Evolutionary conservation across 176 grass and related monocot species (phyloP), one percentile per base, ranked within the genome.

Genomic region (Dactylis glomerata): DNA sequence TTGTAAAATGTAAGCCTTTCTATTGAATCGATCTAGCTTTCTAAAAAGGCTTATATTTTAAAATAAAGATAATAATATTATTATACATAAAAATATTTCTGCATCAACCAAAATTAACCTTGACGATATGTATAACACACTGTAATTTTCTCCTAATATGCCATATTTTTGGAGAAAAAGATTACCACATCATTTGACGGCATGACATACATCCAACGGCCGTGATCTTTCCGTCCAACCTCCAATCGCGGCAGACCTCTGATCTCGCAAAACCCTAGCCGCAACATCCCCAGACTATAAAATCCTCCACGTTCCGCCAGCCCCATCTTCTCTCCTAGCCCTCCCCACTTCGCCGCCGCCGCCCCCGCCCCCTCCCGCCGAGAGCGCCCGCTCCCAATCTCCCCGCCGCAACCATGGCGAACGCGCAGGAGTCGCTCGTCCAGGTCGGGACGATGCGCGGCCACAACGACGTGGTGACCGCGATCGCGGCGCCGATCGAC

Each of bases 391-490:
- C 12, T 22, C 24, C 16, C 37, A 26, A 20, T 5, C 19, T 27
- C 44, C 73, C 20, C 9, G 10, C 58, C 22, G 64, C 65, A 15
- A 73, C 86, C 52, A 92, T 92, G 90, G 83, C 89, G 12, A 52
- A 26, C 36, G 42, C 63, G 40, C 85, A 84, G 85, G 88, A 90
- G 10, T 62, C 82, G 31, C 89, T 94, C 30, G 55, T 75, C 27
- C 84, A 79, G 34, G 86, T 75, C 5, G 87, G 89, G 38, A 92
- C 87, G 22, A 78, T 94, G 84, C 78, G 50, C 66, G 92, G 89
- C 31, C 89, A 92, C 81, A 92, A 83, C 55, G 89, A 84, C 47
- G 57, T 85, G 79, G 92, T 94, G 76, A 94, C 89, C 31, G 92
- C 92, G 50, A 89, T 92, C 49, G 87, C 89, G 0, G 55, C 86